Evolutionary conservation across 2,329 filamentous ascomycete genomes (phyloP).

Genomic region (Coniochaeta ligniaria): DNA sequence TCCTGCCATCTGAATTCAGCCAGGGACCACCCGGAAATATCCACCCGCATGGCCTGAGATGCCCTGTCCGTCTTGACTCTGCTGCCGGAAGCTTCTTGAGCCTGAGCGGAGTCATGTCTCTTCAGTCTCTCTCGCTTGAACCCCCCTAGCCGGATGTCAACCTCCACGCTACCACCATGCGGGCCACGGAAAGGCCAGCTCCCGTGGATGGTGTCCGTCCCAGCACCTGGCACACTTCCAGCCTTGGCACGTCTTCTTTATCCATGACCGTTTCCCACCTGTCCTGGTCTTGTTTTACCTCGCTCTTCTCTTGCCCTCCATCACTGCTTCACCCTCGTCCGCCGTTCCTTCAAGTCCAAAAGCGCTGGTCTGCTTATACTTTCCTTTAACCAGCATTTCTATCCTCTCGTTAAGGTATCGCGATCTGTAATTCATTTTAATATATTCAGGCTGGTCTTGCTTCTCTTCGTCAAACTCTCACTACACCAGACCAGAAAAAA

Average conservation of each 20-base stretch:
- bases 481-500: slow-evolving; percentile 10
- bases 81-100: slow-evolving; percentile 1
- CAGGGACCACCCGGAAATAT: background rate
- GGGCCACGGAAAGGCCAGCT: background rate
- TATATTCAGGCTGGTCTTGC: slow-evolving; percentile 18
- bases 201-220: background rate
- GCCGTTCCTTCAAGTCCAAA: slow-evolving; percentile 18
- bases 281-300: background rate
- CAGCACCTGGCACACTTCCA: background rate
- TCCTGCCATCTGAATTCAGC: background rate
- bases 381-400: slow-evolving; percentile 11
- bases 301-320: slow-evolving; percentile 7
- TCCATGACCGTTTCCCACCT: slow-evolving; percentile 13
- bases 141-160: slow-evolving; percentile 1
- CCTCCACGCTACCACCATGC: background rate
- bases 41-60: background rate
- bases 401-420: slow-evolving; percentile 2
- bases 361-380: slow-evolving; percentile 44
- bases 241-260: slow-evolving; percentile 17
- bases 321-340: slow-evolving; percentile 10
- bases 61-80: slow-evolving; percentile 1
- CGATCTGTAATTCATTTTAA: slow-evolving; percentile 22
- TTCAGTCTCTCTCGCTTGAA: background rate
- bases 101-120: background rate
- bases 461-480: slow-evolving; percentile 18